Percentiles rank a stretch among this genome's conserved stretches.
Conservation (phyloP, 192 early-diverging fungal genomes). For the Oehlia diaphana region DNA sequence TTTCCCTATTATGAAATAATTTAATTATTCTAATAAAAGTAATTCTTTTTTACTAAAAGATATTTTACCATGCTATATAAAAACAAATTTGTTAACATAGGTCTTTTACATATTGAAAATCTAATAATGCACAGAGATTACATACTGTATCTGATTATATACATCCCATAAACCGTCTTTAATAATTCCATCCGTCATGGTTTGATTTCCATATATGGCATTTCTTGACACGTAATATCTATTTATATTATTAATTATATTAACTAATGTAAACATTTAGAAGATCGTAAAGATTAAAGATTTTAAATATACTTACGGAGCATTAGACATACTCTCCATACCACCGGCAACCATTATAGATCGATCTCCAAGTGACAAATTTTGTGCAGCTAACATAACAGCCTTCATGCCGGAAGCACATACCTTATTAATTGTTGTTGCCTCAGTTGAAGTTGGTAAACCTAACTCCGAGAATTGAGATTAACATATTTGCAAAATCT, state of each 20-base stretch:
- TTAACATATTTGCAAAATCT: not conserved
- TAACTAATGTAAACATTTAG: no score
- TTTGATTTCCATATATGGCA: constrained; percentile 78
- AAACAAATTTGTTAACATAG: constrained; percentile 1
- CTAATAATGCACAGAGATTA: not conserved
- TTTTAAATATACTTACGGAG: constrained; percentile 62
- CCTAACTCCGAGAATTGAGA: constrained; percentile 29
- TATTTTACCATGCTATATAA: constrained; percentile 40
- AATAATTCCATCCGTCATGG: constrained; percentile 81
- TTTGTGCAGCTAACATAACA: constrained; percentile 87
- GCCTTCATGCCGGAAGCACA: constrained; percentile 99
- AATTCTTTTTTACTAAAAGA: no score
- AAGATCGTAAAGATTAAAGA: not conserved
- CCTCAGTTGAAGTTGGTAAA: constrained; percentile 78
- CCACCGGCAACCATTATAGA: constrained; percentile 89
- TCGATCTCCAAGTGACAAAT: constrained; percentile 75
- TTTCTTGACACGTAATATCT: constrained; percentile 65
- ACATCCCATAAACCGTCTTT: constrained; percentile 97
- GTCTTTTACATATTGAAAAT: not conserved
- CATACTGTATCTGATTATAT: constrained; percentile 86
- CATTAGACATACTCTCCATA: constrained; percentile 97
- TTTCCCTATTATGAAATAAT: constrained; percentile 49
- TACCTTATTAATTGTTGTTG: constrained; percentile 98
- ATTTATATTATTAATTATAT: not conserved
- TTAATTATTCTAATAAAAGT: not conserved